Evolutionary conservation across 2,329 filamentous ascomycete genomes (phyloP), one percentile per base, ranked within the genome.

Genomic region (Chlorencoelia australis): DNA sequence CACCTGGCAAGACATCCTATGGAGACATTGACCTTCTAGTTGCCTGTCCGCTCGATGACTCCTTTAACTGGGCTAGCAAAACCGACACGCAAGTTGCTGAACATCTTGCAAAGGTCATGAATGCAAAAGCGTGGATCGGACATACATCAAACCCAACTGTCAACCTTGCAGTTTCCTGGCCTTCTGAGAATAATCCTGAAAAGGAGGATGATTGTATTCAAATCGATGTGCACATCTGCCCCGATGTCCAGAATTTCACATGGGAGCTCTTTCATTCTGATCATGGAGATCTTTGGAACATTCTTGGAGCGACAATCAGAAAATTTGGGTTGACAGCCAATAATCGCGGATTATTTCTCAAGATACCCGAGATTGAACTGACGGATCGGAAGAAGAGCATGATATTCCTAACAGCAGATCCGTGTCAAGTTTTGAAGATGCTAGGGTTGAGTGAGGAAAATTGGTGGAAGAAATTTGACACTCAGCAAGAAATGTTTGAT

Each of bases 1-100:
- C 73, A 0, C 82, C 83, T 0, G 76, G 56, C 1, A 91, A 91
- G 57, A 27, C 46, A 0, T 71, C 76, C 47, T 70, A 75, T 50
- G 85, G 84, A 14, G 85, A 91, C 46, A 61, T 93, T 24, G 84
- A 91, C 57, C 65, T 88, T 40, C 57, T 86, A 2, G 67, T 84
- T 2, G 60, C 63, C 0, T 53, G 54, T 20, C 58, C 60, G 17
- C 35, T 42, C 4, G 10, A 30, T 14, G 9, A 37, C 1, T 14
- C 31, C 1, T 48, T 44, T 25, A 31, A 48, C 24, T 26, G 32
- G 9, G 9, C 32, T 5, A 18, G 22, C 2, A 42, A 25, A 7
- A 7, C 27, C 1, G 25, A 21, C 15, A 30, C 13, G 5, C 25
- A 26, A 20, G 33, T 48, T 14, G 47, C 54, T 37, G 37, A 50